A percentile compares a stretch with the other conserved stretches of the same genome.
Evolutionary conservation across 2,329 filamentous ascomycete genomes (phyloP).

Genomic region (Penicillium hesseltinei): DNA sequence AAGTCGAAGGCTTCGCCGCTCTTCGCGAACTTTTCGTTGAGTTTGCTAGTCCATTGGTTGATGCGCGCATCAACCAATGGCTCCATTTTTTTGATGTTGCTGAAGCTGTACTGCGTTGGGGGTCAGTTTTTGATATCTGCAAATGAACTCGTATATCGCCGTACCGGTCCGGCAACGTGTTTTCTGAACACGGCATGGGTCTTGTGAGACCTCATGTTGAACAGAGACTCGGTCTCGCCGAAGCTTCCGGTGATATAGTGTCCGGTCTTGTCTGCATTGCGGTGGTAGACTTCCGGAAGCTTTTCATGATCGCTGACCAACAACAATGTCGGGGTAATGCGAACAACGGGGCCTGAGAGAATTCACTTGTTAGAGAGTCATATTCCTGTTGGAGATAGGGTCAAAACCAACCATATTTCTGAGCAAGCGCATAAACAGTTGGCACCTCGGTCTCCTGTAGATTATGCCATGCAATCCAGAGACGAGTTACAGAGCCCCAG

Average conservation of each 20-base stretch:
- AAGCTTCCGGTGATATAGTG: conserved; percentile 60
- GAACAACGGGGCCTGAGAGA: conserved; percentile 51
- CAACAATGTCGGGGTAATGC: conserved; percentile 54
- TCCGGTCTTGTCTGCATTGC: conserved; percentile 56
- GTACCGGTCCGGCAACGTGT: conserved; percentile 51
- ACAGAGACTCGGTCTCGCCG: conserved; percentile 55
- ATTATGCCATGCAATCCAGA: conserved; percentile 56
- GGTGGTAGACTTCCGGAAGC: conserved; percentile 57
- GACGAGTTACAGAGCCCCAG: conserved; percentile 53
- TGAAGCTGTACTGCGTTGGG: conserved; percentile 49
- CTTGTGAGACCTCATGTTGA: conserved; percentile 57
- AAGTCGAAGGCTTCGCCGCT: conserved; percentile 53
- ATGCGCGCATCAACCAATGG: conserved; percentile 55
- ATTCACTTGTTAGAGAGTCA: neutral
- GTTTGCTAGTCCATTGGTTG: conserved; percentile 49
- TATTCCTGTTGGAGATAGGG: neutral
- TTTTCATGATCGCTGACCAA: conserved; percentile 54
- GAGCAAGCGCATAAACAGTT: conserved; percentile 44
- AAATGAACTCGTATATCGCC: neutral
- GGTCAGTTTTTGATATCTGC: conserved; percentile 1
- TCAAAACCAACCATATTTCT: conserved; percentile 47
- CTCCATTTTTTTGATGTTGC: conserved; percentile 60
- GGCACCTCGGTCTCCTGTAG: conserved; percentile 48
- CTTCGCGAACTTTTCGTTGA: conserved; percentile 48
- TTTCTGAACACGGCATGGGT: conserved; percentile 55